Conservation (phyloP, 768 basidiomycete species). For the Holtermanniella nyarrowii region DNA sequence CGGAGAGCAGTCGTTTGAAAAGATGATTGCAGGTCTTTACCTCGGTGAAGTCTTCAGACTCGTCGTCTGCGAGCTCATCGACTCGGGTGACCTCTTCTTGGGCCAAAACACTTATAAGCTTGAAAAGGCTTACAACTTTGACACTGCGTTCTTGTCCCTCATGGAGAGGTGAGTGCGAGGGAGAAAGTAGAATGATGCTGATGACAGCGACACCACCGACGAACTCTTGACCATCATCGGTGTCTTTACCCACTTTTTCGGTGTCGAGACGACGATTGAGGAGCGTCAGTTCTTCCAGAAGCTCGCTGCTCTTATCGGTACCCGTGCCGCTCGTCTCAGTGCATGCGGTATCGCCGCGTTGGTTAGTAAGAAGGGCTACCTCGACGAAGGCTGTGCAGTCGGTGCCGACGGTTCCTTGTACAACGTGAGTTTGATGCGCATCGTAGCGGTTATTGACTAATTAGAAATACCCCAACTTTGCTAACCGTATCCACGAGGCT, state of each 20-base stretch:
- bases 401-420: constrained; percentile 75
- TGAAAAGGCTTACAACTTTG: constrained; percentile 81
- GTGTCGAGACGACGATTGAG: constrained; percentile 86
- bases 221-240: constrained; percentile 94
- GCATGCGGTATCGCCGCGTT: constrained; percentile 96
- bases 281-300: constrained; percentile 97
- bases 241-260: constrained; percentile 94
- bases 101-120: constrained; percentile 99
- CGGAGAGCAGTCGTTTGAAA: constrained; percentile 54
- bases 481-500: constrained; percentile 85
- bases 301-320: constrained; percentile 76
- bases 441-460: not conserved
- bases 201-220: constrained; percentile 75
- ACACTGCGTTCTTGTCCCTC: constrained; percentile 91
- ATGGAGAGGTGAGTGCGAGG: constrained; percentile 67
- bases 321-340: constrained; percentile 78
- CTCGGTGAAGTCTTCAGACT: constrained; percentile 94
- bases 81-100: constrained; percentile 91
- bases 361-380: constrained; percentile 84
- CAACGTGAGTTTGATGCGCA: constrained; percentile 52
- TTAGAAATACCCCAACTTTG: constrained; percentile 95
- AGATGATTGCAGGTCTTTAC: constrained; percentile 94
- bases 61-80: constrained; percentile 87
- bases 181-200: not conserved
- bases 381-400: constrained; percentile 67